phyloP scores from a whole-genome alignment of 345 rosid species.

The Durio zibethinus region DNA sequence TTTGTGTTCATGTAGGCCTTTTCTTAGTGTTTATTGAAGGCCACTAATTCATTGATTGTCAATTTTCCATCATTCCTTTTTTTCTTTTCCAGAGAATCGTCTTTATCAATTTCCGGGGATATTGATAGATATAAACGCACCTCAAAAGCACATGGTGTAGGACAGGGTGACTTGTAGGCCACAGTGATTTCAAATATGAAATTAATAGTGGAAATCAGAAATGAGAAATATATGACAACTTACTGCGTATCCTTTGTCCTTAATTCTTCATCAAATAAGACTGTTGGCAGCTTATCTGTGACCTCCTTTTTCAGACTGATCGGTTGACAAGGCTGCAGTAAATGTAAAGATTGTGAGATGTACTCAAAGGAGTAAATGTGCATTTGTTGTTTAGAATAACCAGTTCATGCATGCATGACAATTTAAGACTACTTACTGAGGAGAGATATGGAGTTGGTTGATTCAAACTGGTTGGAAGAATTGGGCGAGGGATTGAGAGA shows the following conservation, averaged over 20 bases:
- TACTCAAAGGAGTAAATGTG: no score
- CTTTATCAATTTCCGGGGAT: background rate
- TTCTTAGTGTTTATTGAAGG: background rate
- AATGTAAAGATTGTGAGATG: background rate
- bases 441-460: constrained; percentile 39
- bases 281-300: constrained; percentile 58
- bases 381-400: no score
- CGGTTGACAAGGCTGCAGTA: constrained; percentile 46
- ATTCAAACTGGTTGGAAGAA: constrained; percentile 45
- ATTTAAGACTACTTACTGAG: constrained; percentile 39
- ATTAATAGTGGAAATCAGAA: background rate
- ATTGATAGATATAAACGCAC: background rate
- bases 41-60: background rate
- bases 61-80: background rate
- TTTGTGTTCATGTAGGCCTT: no score
- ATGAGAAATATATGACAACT: constrained; percentile 30
- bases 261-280: constrained; percentile 74
- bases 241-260: constrained; percentile 74
- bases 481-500: constrained; percentile 37
- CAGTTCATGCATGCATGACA: background rate
- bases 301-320: constrained; percentile 59
- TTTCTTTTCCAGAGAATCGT: background rate
- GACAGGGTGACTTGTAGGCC: constrained; percentile 10
- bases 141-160: constrained; percentile 15
- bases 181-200: background rate